Conservation (phyloP, 768 basidiomycete species). For the Xerocomellus amylosporus region DNA sequence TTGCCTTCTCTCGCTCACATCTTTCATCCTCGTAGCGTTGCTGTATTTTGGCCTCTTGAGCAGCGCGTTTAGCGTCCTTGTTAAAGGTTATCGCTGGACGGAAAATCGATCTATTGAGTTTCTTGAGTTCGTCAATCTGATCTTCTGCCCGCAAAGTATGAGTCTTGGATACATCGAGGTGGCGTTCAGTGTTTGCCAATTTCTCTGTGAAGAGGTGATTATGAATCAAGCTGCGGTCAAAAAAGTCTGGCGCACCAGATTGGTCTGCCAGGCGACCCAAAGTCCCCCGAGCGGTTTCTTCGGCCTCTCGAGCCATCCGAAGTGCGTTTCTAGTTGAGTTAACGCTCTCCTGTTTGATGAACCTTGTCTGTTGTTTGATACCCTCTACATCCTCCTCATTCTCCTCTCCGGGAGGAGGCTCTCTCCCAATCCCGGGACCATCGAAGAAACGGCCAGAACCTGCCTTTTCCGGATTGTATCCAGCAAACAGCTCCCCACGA, state of each 20-base stretch:
- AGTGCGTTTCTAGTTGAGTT: slow-evolving; percentile 89
- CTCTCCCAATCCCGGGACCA: slow-evolving; percentile 46
- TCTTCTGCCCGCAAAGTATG: slow-evolving; percentile 88
- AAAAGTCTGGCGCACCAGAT: slow-evolving; percentile 61
- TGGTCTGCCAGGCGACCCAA: slow-evolving; percentile 83
- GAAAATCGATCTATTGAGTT: slow-evolving; percentile 94
- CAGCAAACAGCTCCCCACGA: slow-evolving; percentile 72
- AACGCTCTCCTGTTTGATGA: slow-evolving; percentile 88
- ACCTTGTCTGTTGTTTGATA: slow-evolving; percentile 89
- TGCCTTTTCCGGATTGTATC: slow-evolving; percentile 59
- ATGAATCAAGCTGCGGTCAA: background rate
- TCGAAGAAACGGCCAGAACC: slow-evolving; percentile 71
- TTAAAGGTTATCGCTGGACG: slow-evolving; percentile 89
- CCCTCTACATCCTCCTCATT: slow-evolving; percentile 89
- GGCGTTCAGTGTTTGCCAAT: slow-evolving; percentile 91
- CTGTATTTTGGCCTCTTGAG: slow-evolving; percentile 80
- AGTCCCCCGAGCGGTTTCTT: slow-evolving; percentile 90
- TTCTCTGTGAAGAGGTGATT: slow-evolving; percentile 48
- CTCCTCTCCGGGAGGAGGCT: slow-evolving; percentile 62
- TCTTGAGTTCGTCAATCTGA: slow-evolving; percentile 88
- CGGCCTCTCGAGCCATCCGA: slow-evolving; percentile 90
- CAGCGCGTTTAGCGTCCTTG: slow-evolving; percentile 86
- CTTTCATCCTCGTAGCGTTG: slow-evolving; percentile 87
- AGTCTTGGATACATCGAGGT: slow-evolving; percentile 89
- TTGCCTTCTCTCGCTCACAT: slow-evolving; percentile 76